Base-by-base conservation (phyloP, 192 early-diverging fungal genomes). In the Globomyces pollinis-pini region DNA sequence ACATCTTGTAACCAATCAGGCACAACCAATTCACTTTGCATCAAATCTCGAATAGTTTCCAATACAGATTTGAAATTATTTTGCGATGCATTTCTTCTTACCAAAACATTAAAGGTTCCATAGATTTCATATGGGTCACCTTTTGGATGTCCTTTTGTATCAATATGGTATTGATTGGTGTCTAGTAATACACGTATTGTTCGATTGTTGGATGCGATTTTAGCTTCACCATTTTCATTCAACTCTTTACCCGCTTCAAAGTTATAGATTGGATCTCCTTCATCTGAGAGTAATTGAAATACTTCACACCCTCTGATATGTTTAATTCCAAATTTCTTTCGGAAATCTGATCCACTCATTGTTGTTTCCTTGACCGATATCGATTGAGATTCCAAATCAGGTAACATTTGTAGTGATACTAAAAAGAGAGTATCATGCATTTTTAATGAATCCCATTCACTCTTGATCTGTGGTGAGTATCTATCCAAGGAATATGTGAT, bases 31-130 rank as follows among this genome's bases (percentile, higher is more conserved):
- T 90, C 86, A 60, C 76, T 86, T 67, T 88, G 80, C 84, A 93
- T 87, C 59, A 94, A 67, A 45, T 90, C 90, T 28, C 93, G 87
- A 36, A 97, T 84, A 0, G 90, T 87, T 57, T 95, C 94, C 43
- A 97, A 65, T 2, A 94, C 89, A 1, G 87, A 81, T 66, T 90
- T 91, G 62, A 97, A 95, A 67, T 94, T 95, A 73, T 90, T 97
- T 71, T 95, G 93, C 61, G 88, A 75, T 32, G 91, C 83, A 49
- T 84, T 80, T 24, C 94, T 78, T 28, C 97, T 84, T 55, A 99
- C 62, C n/a, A 96, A 73, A 18, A 97, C 74, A 67, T 94, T 97
- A 57, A 98, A 91, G 7, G 79, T 78, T 18, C 74, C 74, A 62
- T 97, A 90, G 0, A 91, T 74, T 66, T 87, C 85, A 16, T 77